phyloP scores from a whole-genome alignment of 345 rosid genomes.

The Dipteronia sinensis region DNA sequence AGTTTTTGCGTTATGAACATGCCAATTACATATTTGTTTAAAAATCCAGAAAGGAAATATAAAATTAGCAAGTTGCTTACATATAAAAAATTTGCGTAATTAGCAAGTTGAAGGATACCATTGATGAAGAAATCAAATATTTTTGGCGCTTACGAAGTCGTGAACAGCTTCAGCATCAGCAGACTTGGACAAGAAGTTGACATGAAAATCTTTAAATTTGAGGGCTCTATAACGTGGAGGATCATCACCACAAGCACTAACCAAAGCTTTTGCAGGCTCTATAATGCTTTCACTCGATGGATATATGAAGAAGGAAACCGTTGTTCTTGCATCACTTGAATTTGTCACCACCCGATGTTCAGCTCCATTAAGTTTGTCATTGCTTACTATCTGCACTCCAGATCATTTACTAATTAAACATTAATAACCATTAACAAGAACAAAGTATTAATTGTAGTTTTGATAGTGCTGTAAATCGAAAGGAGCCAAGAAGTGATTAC shows the following conservation, averaged over 20 bases:
- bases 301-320: slow-evolving; percentile 25
- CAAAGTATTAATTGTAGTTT: no score
- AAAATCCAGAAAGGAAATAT: not conserved
- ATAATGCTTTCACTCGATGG: slow-evolving; percentile 25
- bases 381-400: slow-evolving; percentile 28
- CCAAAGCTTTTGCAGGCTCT: slow-evolving; percentile 28
- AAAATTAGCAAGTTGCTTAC: not conserved
- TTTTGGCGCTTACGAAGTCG: slow-evolving; percentile 21
- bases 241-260: not conserved
- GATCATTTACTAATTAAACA: not conserved
- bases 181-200: not conserved
- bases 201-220: slow-evolving; percentile 23
- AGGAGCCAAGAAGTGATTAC: not conserved
- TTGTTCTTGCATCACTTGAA: slow-evolving; percentile 29
- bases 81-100: no score
- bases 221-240: slow-evolving; percentile 26
- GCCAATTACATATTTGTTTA: no score
- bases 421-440: no score
- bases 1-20: no score
- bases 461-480: no score
- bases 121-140: not conserved
- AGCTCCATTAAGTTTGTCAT: slow-evolving; percentile 34
- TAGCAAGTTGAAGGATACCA: not conserved
- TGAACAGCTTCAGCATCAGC: slow-evolving; percentile 18
- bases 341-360: slow-evolving; percentile 40